Percentiles rank a stretch among this genome's conserved stretches.
phyloP scores from a whole-genome alignment of 2,329 filamentous ascomycete genomes.

The Metarhizium anisopliae region DNA sequence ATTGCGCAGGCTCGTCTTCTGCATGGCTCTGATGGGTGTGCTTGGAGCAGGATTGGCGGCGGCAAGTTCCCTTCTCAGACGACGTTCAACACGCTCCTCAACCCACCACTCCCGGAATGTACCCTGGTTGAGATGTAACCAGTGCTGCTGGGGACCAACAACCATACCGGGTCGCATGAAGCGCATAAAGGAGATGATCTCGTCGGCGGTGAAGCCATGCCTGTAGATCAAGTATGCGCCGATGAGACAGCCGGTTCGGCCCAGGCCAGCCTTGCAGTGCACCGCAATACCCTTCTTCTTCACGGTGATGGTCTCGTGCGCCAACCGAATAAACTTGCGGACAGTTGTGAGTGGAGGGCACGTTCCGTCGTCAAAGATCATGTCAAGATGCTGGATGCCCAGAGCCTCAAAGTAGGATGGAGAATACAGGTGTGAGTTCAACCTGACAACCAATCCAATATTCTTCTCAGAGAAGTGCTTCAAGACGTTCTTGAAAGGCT shows the following conservation, averaged over 20 bases:
- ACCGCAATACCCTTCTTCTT: constrained; percentile 92
- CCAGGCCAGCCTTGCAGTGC: constrained; percentile 95
- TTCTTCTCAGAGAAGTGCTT: constrained; percentile 80
- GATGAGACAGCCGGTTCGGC: constrained; percentile 90
- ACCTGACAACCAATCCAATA: constrained; percentile 84
- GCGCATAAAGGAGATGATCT: constrained; percentile 95
- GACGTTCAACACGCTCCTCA: constrained; percentile 71
- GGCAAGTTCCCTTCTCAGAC: constrained; percentile 50
- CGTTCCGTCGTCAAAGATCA: constrained; percentile 99
- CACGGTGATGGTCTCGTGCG: constrained; percentile 86
- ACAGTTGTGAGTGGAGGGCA: constrained; percentile 87
- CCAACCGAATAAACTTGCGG: constrained; percentile 86
- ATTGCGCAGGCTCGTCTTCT: constrained; percentile 50
- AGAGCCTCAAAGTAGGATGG: constrained; percentile 95
- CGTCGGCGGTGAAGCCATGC: constrained; percentile 93
- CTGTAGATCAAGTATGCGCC: constrained; percentile 97
- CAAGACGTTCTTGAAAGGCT: constrained; percentile 93
- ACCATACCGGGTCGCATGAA: constrained; percentile 99
- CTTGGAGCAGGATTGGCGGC: constrained; percentile 40
- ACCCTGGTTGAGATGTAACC: constrained; percentile 94
- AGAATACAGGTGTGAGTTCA: constrained; percentile 94
- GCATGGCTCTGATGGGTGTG: constrained; percentile 54
- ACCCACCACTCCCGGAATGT: constrained; percentile 99
- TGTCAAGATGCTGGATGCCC: constrained; percentile 92
- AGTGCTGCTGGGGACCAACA: constrained; percentile 96